Evolutionary conservation across 352 stramenopile genomes (phyloP).

Genomic region (Phytophthora podocarpi): DNA sequence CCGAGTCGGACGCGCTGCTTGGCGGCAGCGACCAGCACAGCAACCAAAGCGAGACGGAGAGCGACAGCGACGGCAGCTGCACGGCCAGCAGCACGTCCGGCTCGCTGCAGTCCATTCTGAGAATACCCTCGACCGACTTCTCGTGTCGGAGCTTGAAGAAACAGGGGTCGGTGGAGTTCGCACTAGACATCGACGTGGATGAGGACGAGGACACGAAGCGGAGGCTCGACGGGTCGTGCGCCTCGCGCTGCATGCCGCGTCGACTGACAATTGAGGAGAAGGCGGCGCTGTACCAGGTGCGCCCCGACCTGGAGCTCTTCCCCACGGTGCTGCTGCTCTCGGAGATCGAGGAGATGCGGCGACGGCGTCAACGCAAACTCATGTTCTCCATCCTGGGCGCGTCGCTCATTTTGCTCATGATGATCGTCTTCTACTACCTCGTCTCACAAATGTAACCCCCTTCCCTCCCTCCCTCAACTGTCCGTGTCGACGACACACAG

Average conservation of each 20-base stretch:
- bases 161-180: conserved; percentile 70
- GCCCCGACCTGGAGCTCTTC: conserved; percentile 72
- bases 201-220: conserved; percentile 40
- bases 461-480: too few relatives aligned
- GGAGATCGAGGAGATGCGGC: conserved; percentile 66
- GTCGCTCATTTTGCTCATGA: conserved; percentile 70
- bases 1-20: conserved; percentile 30
- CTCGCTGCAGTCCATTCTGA: conserved; percentile 72
- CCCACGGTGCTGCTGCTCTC: conserved; percentile 60
- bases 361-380: conserved; percentile 65
- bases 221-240: conserved; percentile 33
- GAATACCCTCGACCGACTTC: conserved; percentile 48
- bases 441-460: conserved; percentile 56
- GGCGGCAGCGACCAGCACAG: conserved; percentile 21
- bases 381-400: conserved; percentile 73
- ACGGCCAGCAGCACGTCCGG: conserved; percentile 32
- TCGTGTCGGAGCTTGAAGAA: conserved; percentile 62
- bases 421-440: conserved; percentile 85
- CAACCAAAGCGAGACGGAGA: conserved; percentile 81
- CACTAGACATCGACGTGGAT: conserved; percentile 58
- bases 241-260: conserved; percentile 60
- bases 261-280: conserved; percentile 83
- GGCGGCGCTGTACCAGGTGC: conserved; percentile 67
- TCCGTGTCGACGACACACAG: conserved; percentile 20
- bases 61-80: conserved; percentile 74